Percentiles rank a stretch among this genome's conserved stretches.
Evolutionary conservation across 1,139 yeast species (phyloP).

Genomic region (Taphrina flavorubra): DNA sequence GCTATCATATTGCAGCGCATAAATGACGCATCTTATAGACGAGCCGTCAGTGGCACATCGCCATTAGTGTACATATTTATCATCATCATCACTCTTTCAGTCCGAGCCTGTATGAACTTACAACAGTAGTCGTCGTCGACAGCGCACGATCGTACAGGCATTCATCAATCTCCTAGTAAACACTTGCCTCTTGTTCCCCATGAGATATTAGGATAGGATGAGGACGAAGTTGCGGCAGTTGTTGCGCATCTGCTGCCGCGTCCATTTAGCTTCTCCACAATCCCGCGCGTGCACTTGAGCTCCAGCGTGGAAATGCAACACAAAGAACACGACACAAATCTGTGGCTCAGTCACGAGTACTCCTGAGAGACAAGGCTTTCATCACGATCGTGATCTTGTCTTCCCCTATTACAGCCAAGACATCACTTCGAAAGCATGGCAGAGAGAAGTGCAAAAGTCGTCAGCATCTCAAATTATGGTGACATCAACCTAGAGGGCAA

Average conservation of each 20-base stretch:
- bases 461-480: conserved; percentile 23
- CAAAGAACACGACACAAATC: conserved; percentile 15
- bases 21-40: background rate
- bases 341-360: conserved; percentile 1
- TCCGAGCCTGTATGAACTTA: too few species aligned
- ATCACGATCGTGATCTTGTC: too few species aligned
- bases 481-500: conserved; percentile 30
- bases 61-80: background rate
- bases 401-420: too few species aligned
- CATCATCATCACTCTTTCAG: background rate
- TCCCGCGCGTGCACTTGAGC: background rate
- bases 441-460: conserved; percentile 33
- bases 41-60: background rate
- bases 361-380: background rate
- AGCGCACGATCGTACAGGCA: too few species aligned
- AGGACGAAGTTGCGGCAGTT: background rate
- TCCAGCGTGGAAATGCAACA: conserved; percentile 1
- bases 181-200: too few species aligned
- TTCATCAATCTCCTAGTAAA: too few species aligned
- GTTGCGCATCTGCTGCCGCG: background rate
- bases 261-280: background rate
- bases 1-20: background rate
- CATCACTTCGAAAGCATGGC: conserved; percentile 1
- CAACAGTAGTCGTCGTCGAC: too few species aligned
- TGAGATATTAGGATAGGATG: background rate